These are phyloP conservation scores for Zychaea mexicana DNA, from an alignment of 371 early-diverging fungal genomes.

Conservation along the genomic window DNA sequence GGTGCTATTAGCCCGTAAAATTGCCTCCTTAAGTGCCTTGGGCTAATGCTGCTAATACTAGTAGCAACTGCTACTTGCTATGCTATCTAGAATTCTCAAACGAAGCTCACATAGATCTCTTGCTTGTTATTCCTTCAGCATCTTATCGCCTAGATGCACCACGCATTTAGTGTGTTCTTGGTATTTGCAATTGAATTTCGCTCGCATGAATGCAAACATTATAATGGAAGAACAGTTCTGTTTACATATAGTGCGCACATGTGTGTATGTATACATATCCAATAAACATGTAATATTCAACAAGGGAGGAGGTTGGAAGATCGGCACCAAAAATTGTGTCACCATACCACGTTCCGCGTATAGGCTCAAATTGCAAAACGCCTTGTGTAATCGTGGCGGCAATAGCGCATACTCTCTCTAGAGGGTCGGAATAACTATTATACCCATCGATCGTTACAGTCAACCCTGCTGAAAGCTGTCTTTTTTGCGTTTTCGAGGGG, in stretches of 20 bases:
- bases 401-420: too few species aligned
- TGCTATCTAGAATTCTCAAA: neutral
- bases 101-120: neutral
- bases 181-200: too few species aligned
- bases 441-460: too few species aligned
- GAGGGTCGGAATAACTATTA: neutral
- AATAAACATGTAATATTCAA: neutral
- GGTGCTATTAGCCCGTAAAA: neutral
- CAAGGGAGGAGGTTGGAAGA: neutral
- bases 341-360: conserved; percentile 6
- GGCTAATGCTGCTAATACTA: neutral
- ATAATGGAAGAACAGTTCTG: neutral
- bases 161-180: neutral
- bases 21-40: conserved; percentile 1
- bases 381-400: conserved; percentile 1
- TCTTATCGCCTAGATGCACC: too few species aligned
- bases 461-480: too few species aligned
- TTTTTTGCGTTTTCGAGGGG: too few species aligned
- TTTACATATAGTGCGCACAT: too few species aligned
- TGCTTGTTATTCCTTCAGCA: too few species aligned
- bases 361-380: neutral
- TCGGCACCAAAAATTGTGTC: neutral
- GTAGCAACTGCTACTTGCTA: neutral
- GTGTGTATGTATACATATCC: neutral
- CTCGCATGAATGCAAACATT: neutral